Conservation (phyloP, 768 basidiomycete species). For the Suillus placidus region DNA sequence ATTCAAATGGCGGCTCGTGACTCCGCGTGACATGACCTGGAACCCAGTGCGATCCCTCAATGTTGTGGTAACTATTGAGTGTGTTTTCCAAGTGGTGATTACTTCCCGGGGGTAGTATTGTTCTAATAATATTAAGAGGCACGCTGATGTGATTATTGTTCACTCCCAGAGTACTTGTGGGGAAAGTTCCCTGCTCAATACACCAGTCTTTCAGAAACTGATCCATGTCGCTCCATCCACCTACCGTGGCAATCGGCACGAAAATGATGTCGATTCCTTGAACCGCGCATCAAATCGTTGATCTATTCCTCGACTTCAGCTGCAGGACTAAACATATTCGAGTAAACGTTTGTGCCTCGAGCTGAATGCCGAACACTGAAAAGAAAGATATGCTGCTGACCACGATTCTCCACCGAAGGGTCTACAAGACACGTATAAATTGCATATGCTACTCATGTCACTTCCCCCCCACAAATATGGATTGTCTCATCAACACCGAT, state of each 20-base stretch:
- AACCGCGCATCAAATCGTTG: slow-evolving; percentile 1
- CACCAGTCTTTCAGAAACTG: neutral
- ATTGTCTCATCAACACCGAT: neutral
- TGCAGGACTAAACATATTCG: neutral
- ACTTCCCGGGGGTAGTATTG: neutral
- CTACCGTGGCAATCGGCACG: slow-evolving; percentile 1
- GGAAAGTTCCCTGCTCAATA: neutral
- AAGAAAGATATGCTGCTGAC: neutral
- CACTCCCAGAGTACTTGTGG: neutral
- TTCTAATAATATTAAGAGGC: neutral
- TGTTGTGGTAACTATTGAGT: neutral
- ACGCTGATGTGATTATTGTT: neutral
- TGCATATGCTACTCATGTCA: neutral
- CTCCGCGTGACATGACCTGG: neutral
- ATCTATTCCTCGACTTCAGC: neutral
- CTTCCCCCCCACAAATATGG: neutral
- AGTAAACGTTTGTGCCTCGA: neutral
- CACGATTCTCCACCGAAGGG: neutral
- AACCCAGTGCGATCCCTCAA: neutral
- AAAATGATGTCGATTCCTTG: neutral
- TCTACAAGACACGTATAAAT: neutral
- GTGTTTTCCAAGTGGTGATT: neutral
- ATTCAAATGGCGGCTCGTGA: neutral
- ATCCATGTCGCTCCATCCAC: neutral
- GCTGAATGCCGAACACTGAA: neutral